phyloP scores from a whole-genome alignment of 345 rosid species.

The Hibiscus mutabilis region DNA sequence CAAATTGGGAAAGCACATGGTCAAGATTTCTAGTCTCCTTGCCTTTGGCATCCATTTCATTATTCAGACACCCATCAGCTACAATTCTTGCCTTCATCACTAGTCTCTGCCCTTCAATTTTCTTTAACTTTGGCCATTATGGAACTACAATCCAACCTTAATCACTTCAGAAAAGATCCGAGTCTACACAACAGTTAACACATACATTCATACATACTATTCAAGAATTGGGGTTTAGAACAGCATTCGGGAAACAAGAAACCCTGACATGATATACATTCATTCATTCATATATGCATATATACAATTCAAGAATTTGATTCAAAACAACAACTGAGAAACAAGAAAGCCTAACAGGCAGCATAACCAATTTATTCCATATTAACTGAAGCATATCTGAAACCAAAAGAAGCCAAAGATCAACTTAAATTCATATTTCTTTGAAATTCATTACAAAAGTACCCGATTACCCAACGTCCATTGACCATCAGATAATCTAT shows the following conservation, averaged over 20 bases:
- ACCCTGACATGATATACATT: no score
- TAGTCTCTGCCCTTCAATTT: background rate
- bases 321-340: background rate
- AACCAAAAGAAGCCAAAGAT: background rate
- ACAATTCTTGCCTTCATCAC: background rate
- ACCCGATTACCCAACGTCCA: background rate
- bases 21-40: conserved; percentile 7
- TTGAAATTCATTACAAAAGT: background rate
- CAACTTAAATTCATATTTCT: background rate
- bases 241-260: no score
- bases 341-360: background rate
- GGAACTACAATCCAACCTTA: background rate
- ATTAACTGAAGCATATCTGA: background rate
- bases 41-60: background rate
- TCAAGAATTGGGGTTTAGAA: background rate
- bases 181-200: background rate
- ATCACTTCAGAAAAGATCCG: background rate
- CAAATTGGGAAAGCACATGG: conserved; percentile 12
- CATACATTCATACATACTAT: background rate
- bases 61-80: no score
- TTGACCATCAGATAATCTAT: background rate
- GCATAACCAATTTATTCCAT: background rate
- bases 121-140: background rate
- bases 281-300: background rate
- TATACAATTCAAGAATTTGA: no score